phyloP scores from a whole-genome alignment of 352 stramenopile species.

The Hyaloperonospora brassicae region DNA sequence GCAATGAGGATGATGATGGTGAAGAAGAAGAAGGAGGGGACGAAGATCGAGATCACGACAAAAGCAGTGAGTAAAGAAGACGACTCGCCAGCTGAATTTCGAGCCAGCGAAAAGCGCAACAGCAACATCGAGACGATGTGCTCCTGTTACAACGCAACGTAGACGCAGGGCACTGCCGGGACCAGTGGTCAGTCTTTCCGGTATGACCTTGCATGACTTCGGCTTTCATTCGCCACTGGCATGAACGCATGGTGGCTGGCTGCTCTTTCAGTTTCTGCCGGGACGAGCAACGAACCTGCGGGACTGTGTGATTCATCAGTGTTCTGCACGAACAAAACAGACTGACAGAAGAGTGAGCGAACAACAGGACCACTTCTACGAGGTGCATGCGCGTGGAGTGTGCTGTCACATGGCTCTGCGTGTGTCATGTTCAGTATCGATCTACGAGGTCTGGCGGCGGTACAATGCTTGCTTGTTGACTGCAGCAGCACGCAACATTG shows the following conservation, averaged over 20 bases:
- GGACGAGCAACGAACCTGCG: conserved; percentile 67
- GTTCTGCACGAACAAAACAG: conserved; percentile 25
- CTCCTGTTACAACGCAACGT: neutral
- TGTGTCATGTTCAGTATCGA: conserved; percentile 69
- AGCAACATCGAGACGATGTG: neutral
- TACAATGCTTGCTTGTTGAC: conserved; percentile 70
- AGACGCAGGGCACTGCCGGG: neutral
- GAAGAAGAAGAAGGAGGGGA: conserved; percentile 3
- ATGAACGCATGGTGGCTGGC: conserved; percentile 41
- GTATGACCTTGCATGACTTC: conserved; percentile 30
- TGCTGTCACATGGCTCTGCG: conserved; percentile 40
- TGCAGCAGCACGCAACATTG: conserved; percentile 44
- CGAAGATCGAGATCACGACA: conserved; percentile 1
- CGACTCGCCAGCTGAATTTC: conserved; percentile 14
- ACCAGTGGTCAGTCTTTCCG: neutral
- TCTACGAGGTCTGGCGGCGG: conserved; percentile 57
- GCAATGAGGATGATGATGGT: conserved; percentile 2
- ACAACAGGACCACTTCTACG: neutral
- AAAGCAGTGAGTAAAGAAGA: conserved; percentile 7
- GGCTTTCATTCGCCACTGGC: conserved; percentile 52
- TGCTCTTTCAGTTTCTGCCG: conserved; percentile 75
- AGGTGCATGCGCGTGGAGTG: conserved; percentile 43
- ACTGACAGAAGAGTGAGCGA: neutral
- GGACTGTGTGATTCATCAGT: conserved; percentile 83
- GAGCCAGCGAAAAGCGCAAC: conserved; percentile 15